A percentile compares a stretch with the other conserved stretches of the same genome.
Evolutionary conservation across 352 stramenopile species (phyloP).

Genomic region (Globisporangium paroecandrum): DNA sequence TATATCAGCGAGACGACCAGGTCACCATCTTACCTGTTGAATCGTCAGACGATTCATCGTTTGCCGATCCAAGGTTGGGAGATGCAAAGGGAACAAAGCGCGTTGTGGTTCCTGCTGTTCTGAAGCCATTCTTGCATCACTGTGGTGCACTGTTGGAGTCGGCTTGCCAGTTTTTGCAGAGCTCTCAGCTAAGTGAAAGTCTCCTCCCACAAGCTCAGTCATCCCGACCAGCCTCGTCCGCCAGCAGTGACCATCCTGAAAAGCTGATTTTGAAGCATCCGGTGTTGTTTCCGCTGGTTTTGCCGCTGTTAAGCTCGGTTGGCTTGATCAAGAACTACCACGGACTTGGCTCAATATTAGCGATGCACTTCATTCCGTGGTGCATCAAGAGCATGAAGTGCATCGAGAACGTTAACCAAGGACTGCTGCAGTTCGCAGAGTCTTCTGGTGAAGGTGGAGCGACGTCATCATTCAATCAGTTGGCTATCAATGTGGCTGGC

Average conservation of each 20-base stretch:
- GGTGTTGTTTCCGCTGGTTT: conserved; percentile 57
- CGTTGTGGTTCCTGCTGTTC: conserved; percentile 55
- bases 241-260: conserved; percentile 27
- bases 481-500: conserved; percentile 66
- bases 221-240: neutral
- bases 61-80: conserved; percentile 23
- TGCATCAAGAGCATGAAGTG: conserved; percentile 64
- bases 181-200: conserved; percentile 22
- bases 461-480: conserved; percentile 28
- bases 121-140: conserved; percentile 79
- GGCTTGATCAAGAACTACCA: conserved; percentile 67
- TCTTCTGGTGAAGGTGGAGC: conserved; percentile 22
- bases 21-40: conserved; percentile 81
- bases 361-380: conserved; percentile 76
- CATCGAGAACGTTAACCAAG: conserved; percentile 62
- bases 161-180: conserved; percentile 47
- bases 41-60: conserved; percentile 30
- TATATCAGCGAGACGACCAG: conserved; percentile 88
- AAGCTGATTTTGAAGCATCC: conserved; percentile 40
- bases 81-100: conserved; percentile 30
- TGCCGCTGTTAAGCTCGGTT: conserved; percentile 61
- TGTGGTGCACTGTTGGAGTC: conserved; percentile 53
- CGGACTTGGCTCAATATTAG: conserved; percentile 58
- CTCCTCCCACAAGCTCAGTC: conserved; percentile 11
- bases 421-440: conserved; percentile 28